phyloP scores from a whole-genome alignment of 129 eudicot species.

The Heracleum sosnowskyi region DNA sequence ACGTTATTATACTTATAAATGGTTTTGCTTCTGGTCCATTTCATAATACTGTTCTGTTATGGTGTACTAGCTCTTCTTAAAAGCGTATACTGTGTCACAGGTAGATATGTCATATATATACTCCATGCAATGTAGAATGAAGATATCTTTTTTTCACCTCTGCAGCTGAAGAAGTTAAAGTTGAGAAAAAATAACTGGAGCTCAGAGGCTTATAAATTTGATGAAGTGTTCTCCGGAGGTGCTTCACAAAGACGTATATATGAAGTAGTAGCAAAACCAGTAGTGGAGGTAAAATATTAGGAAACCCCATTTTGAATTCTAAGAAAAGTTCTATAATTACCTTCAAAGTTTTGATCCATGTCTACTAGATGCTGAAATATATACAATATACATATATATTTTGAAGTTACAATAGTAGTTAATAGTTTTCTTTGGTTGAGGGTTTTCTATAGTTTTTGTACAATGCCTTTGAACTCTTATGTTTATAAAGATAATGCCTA shows the following conservation, averaged over 20 bases:
- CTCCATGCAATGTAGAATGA: not conserved
- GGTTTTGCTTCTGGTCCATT: conserved; percentile 5
- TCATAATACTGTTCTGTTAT: not conserved
- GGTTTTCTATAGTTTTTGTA: not conserved
- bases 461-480: not conserved
- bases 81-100: not conserved
- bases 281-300: conserved; percentile 64
- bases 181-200: conserved; percentile 89
- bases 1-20: not conserved
- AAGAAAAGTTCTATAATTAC: not conserved
- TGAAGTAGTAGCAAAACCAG: conserved; percentile 95
- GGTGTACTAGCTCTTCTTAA: not conserved
- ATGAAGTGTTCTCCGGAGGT: conserved; percentile 80
- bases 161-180: conserved; percentile 82
- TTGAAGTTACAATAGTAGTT: not conserved
- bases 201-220: conserved; percentile 78
- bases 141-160: conserved; percentile 5
- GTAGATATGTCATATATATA: not conserved
- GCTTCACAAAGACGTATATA: conserved; percentile 96
- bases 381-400: not conserved
- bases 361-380: not conserved
- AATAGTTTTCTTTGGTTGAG: not conserved
- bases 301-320: not conserved
- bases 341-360: not conserved
- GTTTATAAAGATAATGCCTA: not conserved